A percentile compares a stretch with the other conserved stretches of the same genome.
Evolutionary conservation across 805 yeast species (phyloP).

Genomic region (Teunomyces aglyptinius): DNA sequence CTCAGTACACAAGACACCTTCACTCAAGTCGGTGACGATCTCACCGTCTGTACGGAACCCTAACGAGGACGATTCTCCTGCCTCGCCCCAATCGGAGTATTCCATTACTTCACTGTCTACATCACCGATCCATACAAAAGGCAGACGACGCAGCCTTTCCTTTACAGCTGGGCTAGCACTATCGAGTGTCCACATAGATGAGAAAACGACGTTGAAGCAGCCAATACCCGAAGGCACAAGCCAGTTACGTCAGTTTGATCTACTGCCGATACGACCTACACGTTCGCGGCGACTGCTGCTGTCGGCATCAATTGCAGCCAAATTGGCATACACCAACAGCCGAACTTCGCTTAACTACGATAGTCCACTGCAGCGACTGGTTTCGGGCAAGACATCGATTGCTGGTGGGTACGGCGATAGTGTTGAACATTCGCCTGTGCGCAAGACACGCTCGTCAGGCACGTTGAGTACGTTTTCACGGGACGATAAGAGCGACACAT

Average conservation of each 20-base stretch:
- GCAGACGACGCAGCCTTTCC: conserved; percentile 13
- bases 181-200: not conserved
- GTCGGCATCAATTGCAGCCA: conserved; percentile 27
- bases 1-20: conserved; percentile 26
- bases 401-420: conserved; percentile 2
- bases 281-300: conserved; percentile 8
- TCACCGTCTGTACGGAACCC: conserved; percentile 30
- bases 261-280: not conserved
- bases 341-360: conserved; percentile 15
- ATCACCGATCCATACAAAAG: conserved; percentile 2
- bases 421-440: conserved; percentile 11
- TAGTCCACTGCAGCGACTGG: conserved; percentile 11
- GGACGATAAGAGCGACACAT: not conserved
- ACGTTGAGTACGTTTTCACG: conserved; percentile 5
- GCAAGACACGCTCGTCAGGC: conserved; percentile 20
- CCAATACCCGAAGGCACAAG: not conserved
- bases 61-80: conserved; percentile 3
- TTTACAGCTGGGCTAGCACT: conserved; percentile 5
- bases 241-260: not conserved
- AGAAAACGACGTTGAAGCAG: conserved; percentile 1
- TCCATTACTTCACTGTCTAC: conserved; percentile 7
- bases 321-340: conserved; percentile 23
- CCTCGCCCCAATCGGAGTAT: conserved; percentile 18
- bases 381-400: conserved; percentile 9
- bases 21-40: conserved; percentile 38